Base-by-base conservation (phyloP, 2,329 filamentous ascomycete species). In the Penicillium sp. region DNA sequence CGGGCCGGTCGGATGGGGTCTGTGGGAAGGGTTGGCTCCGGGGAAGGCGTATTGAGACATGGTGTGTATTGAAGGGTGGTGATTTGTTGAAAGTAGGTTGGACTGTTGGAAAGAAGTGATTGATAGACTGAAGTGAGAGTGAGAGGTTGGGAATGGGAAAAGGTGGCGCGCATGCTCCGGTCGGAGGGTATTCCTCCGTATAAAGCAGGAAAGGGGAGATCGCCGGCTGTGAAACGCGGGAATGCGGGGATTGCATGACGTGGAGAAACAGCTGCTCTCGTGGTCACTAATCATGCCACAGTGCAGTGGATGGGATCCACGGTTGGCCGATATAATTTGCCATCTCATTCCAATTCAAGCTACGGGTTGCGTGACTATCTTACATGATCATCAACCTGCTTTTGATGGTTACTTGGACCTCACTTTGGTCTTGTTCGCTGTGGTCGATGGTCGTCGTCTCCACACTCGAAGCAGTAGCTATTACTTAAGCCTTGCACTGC, bases 161-260 rank as follows among this genome's bases (percentile, higher is more conserved):
- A 34, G 41, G 52, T 56, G 56, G 55, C 45, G 60, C 56, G 58
- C 54, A 58, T 48, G 43, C 17, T 43, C 25, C 25, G 53, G 50
- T 53, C 50, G 54, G 56, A 17, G 22, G 25, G 48, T 38, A 52
- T 38, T 52, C 49, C 49, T 52, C 49, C 35, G 49, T 38, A 52
- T 52, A 39, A 50, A 50, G 51, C 45, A 57, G 55, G 28, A 51
- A 41, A 60, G 50, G 50, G 47, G 62, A 59, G 55, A 50, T 54
- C 48, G 42, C 38, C 53, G 61, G 53, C 45, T 48, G 35, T 41
- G 52, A 38, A 58, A 60, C 49, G 58, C 55, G 58, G 59, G 58
- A 65, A 61, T 60, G 61, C 63, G 63, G 63, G 63, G 63, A 60
- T 65, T 57, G 63, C 59, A 65, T 65, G 63, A 65, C 63, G 63